Evolutionary conservation across 768 basidiomycete species (phyloP).

Genomic region (Trametes meyenii): DNA sequence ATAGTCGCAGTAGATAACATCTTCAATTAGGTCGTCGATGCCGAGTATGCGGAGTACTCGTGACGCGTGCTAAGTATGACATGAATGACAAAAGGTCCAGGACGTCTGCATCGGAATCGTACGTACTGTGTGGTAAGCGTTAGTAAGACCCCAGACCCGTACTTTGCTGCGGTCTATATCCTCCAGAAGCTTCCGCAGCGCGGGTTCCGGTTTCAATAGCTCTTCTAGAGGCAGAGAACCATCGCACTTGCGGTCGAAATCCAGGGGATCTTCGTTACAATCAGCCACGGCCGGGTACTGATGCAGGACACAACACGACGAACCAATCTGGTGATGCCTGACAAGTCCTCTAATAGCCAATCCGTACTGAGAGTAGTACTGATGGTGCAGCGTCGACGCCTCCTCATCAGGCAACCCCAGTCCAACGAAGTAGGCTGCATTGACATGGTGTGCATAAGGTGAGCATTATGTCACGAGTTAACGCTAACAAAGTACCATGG

Average conservation of each 20-base stretch:
- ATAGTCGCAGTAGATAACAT: constrained; percentile 82
- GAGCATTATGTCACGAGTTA: background rate
- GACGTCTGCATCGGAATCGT: background rate
- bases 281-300: background rate
- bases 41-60: constrained; percentile 77
- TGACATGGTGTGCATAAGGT: background rate
- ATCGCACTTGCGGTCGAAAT: constrained; percentile 85
- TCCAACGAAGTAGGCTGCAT: constrained; percentile 70
- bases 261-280: constrained; percentile 63
- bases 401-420: constrained; percentile 70
- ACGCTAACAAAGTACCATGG: constrained; percentile 51
- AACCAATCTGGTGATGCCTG: constrained; percentile 76
- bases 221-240: constrained; percentile 81
- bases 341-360: constrained; percentile 80
- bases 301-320: constrained; percentile 12
- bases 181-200: constrained; percentile 65
- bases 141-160: constrained; percentile 86
- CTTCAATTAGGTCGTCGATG: constrained; percentile 71
- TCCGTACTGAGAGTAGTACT: constrained; percentile 82
- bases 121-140: constrained; percentile 75
- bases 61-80: constrained; percentile 64
- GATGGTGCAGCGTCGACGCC: constrained; percentile 67
- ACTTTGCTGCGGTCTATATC: constrained; percentile 79
- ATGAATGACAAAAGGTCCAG: background rate
- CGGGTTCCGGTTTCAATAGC: constrained; percentile 68